Evolutionary conservation across 176 grass and related monocot genomes (phyloP), one percentile per base, ranked within the genome.

Genomic region (Ananas comosus): DNA sequence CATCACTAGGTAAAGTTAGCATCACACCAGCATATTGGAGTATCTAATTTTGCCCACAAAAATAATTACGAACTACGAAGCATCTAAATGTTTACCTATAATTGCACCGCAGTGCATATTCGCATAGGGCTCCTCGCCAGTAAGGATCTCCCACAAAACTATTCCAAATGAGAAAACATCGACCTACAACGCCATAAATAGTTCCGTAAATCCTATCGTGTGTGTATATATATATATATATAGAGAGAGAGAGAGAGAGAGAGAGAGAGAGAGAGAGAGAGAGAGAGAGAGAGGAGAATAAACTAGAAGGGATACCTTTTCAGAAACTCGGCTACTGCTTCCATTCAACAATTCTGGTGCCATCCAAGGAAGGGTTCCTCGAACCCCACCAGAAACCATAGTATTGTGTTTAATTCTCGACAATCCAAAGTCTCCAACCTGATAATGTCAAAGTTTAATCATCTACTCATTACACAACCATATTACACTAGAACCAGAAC

Each of bases 401-500:
- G 94, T 99, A 68, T 99, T 99, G 33, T 85, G 82, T 74, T 99
- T 99, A 80, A 99, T 99, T 80, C 94, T 93, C 71, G 94, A 99
- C 51, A 99, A 91, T 48, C 94, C 94, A 17, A 99, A 99, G 74
- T 99, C 94, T 51, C 94, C 89, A 80, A 99, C 94, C 94, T 99
- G 78, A 69, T 3, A 80, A 83, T 64, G 33, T 42, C 33, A 1
- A 42, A 67, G 48, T 67, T 21, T 13, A 61, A 61, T 2, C 56
- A 6, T 61, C 17, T 61, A 61, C 16, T 61, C 17, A 61, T n/a
- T 42, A 42, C 33, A 42, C 33, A 42, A 42, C 33, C 33, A 42
- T 42, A 42, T 42, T 42, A 42, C 6, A 42, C 33, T 7, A 42
- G 33, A 42, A 42, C 5, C 33, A 42, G 33, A 42, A 42, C 5